phyloP scores from a whole-genome alignment of 257 asterid species.

The Agastache rugosa region DNA sequence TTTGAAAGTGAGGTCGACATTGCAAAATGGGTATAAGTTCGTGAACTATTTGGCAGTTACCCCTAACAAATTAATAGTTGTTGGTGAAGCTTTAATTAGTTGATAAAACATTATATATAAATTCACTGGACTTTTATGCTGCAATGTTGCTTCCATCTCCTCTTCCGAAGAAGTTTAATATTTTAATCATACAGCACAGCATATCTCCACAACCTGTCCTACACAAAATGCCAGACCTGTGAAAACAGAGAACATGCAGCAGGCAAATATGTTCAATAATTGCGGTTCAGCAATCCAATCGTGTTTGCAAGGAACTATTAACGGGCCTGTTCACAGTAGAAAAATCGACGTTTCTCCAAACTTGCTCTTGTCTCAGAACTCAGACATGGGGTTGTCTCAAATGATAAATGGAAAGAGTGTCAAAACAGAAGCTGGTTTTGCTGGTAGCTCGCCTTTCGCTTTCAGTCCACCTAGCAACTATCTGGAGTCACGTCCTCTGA shows the following conservation, averaged over 20 bases:
- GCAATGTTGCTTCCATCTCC: conserved; percentile 20
- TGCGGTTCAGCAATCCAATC: conserved; percentile 57
- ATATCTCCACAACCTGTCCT: conserved; percentile 49
- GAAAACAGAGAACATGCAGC: conserved; percentile 57
- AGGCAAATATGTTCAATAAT: conserved; percentile 46
- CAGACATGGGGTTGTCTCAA: conserved; percentile 56
- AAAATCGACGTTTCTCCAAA: conserved; percentile 53
- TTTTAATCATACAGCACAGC: conserved; percentile 57
- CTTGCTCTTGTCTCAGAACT: conserved; percentile 59
- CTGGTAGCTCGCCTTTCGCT: conserved; percentile 59
- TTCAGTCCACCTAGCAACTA: conserved; percentile 59
- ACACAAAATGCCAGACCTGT: conserved; percentile 53
- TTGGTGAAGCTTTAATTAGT: not conserved
- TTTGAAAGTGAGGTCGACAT: too few species aligned
- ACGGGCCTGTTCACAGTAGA: conserved; percentile 50
- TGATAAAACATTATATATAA: not conserved
- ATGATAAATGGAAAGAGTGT: conserved; percentile 57
- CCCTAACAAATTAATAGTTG: not conserved
- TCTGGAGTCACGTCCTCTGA: conserved; percentile 60
- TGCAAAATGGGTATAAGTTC: too few species aligned
- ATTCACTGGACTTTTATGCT: conserved; percentile 13
- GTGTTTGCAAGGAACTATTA: conserved; percentile 49
- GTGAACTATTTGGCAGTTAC: too few species aligned
- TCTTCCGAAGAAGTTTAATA: conserved; percentile 25
- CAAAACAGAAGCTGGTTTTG: conserved; percentile 64